Conservation (phyloP, 345 rosid genomes). For the Eucalyptus cloeziana region DNA sequence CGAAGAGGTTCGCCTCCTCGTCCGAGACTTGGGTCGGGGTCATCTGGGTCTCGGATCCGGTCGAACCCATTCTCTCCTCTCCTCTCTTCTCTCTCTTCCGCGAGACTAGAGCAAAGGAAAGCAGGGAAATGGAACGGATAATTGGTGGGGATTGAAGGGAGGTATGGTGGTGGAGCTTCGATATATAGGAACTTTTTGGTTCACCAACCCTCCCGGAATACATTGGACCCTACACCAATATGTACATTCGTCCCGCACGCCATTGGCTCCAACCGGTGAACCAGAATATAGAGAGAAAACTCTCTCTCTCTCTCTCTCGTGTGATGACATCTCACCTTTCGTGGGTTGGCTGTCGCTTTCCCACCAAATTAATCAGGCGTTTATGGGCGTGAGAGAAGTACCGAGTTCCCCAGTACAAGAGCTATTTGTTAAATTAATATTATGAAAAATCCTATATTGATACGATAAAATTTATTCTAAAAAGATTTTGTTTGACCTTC, state of each 20-base stretch:
- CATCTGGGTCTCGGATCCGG: constrained; percentile 50
- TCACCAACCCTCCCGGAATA: neutral
- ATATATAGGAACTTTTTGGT: neutral
- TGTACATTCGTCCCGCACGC: neutral
- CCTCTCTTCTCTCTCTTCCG: neutral
- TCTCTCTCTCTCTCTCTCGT: neutral
- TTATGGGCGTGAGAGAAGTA: neutral
- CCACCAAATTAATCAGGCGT: neutral
- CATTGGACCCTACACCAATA: neutral
- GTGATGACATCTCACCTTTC: neutral
- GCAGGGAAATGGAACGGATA: neutral
- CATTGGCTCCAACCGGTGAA: neutral
- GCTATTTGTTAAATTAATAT: neutral
- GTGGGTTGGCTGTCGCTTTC: neutral
- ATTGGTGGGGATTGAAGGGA: neutral
- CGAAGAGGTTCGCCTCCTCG: constrained; percentile 61
- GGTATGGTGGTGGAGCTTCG: neutral
- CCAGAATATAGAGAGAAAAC: neutral
- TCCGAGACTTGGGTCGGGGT: constrained; percentile 60
- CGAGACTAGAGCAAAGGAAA: neutral
- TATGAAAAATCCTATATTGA: no score
- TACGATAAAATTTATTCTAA: no score
- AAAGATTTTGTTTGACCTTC: no score
- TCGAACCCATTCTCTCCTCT: constrained; percentile 32
- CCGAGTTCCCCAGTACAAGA: neutral